These are phyloP conservation scores for Anacardium occidentale DNA, from an alignment of 345 rosid genomes.

Conservation along the genomic window DNA sequence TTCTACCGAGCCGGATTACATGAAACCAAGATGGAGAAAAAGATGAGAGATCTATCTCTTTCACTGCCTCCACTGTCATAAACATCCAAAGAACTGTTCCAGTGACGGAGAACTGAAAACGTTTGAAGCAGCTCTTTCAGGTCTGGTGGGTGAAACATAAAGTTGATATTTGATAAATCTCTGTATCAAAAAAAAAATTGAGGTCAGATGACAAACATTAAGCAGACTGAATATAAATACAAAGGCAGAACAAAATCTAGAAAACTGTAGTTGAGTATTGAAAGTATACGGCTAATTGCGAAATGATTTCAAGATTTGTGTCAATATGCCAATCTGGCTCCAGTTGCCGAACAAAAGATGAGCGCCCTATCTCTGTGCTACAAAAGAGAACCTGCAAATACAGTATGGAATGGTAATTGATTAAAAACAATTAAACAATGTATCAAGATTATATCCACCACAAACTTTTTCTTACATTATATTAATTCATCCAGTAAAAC, in stretches of 20 bases:
- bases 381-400: slow-evolving; percentile 88
- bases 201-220: slow-evolving; percentile 1
- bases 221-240: not conserved
- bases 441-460: not conserved
- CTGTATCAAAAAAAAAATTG: slow-evolving; percentile 35
- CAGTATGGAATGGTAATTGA: slow-evolving; percentile 7
- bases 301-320: slow-evolving; percentile 66
- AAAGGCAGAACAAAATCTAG: not conserved
- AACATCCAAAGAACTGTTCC: slow-evolving; percentile 80
- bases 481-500: not conserved
- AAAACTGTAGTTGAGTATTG: slow-evolving; percentile 4
- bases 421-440: not conserved
- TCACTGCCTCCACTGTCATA: slow-evolving; percentile 34
- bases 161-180: slow-evolving; percentile 96
- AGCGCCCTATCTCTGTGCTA: slow-evolving; percentile 82
- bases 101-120: slow-evolving; percentile 73
- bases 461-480: not conserved
- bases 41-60: slow-evolving; percentile 15
- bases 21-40: not conserved
- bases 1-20: slow-evolving; percentile 19
- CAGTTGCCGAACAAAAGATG: slow-evolving; percentile 92
- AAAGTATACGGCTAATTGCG: slow-evolving; percentile 76
- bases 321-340: slow-evolving; percentile 99
- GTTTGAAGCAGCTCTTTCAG: slow-evolving; percentile 63
- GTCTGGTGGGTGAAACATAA: slow-evolving; percentile 56